phyloP scores from a whole-genome alignment of 495 filamentous ascomycete species.

The Pseudevernia furfuracea region DNA sequence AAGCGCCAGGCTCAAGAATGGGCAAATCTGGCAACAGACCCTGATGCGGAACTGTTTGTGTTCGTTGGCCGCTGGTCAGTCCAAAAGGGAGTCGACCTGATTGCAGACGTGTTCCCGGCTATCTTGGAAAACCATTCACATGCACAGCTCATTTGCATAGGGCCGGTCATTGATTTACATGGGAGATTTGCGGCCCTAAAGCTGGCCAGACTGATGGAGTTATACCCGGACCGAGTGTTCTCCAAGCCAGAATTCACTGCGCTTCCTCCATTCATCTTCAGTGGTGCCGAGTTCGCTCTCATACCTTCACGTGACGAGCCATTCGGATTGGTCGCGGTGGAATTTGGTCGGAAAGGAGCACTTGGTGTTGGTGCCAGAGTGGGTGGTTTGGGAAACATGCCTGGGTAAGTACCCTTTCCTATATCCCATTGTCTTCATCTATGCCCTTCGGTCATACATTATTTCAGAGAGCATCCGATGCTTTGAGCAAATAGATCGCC shows the following conservation, averaged over 20 bases:
- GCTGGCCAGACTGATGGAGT: constrained; percentile 61
- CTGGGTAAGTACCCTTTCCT: constrained; percentile 44
- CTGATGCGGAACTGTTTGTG: constrained; percentile 64
- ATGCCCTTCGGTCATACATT: constrained; percentile 41
- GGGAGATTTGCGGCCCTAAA: constrained; percentile 72
- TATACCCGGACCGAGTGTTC: constrained; percentile 69
- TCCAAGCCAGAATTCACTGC: constrained; percentile 72
- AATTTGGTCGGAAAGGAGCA: constrained; percentile 72
- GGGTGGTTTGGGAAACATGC: constrained; percentile 70
- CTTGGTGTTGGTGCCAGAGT: constrained; percentile 62
- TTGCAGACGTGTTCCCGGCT: constrained; percentile 67
- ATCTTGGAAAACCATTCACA: constrained; percentile 60
- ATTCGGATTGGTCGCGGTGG: constrained; percentile 74
- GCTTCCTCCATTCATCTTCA: constrained; percentile 68
- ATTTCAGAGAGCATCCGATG: neutral
- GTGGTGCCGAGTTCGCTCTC: constrained; percentile 69
- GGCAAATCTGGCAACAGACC: constrained; percentile 59
- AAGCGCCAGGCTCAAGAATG: constrained; percentile 68
- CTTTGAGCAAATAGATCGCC: neutral
- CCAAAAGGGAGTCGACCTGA: constrained; percentile 73
- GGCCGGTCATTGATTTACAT: constrained; percentile 71
- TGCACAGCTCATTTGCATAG: constrained; percentile 63
- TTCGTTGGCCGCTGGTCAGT: constrained; percentile 75
- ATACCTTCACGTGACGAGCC: constrained; percentile 76
- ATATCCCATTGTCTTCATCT: constrained; percentile 45